Base-by-base conservation (phyloP, 345 rosid species). In the Garcia nutans region DNA sequence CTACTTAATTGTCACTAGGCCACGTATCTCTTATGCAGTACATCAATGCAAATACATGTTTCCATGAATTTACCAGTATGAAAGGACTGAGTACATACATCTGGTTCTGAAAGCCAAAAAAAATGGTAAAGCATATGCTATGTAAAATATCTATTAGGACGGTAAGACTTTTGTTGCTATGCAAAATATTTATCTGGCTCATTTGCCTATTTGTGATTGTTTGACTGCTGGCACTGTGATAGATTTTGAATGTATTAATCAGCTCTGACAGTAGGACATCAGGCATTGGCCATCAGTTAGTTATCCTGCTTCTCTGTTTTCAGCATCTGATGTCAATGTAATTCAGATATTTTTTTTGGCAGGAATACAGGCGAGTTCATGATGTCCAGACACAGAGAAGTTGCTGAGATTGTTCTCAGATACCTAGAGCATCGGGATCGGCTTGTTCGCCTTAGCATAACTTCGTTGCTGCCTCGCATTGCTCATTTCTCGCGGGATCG, bases 371-470 rank as follows among this genome's bases (percentile, higher is more conserved):
- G 99, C 33, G 99, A 96, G 80, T 96, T 96, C 82, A 96, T 96
- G 99, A 96, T 93, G 99, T 93, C 98, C 63, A 89, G 99, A 86
- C 92, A 96, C 79, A 88, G 93, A 82, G 99, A 96, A 89, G 99
- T 96, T 65, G 99, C 99, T 23, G 99, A 96, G 24, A 93, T 96
- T 82, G 97, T 96, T 77, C 88, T 96, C 72, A 91, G 92, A 87
- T 96, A 93, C 86, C 88, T 92, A 58, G 95, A 92, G 81, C 92
- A 93, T 80, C 88, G 89, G 79, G 97, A 96, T 86, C 93, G 93
- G 77, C 97, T 96, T 83, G 99, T 93, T 85, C 99, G 99, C 78
- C 95, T 93, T 72, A 93, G 99, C 89, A 96, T 96, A 86, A 96
- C 99, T 62, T 90, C 98, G 47, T 85, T 96, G 86, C 90, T 96